Evolutionary conservation across 768 basidiomycete genomes (phyloP).

Genomic region (Tylopilus vinaceipallidus): DNA sequence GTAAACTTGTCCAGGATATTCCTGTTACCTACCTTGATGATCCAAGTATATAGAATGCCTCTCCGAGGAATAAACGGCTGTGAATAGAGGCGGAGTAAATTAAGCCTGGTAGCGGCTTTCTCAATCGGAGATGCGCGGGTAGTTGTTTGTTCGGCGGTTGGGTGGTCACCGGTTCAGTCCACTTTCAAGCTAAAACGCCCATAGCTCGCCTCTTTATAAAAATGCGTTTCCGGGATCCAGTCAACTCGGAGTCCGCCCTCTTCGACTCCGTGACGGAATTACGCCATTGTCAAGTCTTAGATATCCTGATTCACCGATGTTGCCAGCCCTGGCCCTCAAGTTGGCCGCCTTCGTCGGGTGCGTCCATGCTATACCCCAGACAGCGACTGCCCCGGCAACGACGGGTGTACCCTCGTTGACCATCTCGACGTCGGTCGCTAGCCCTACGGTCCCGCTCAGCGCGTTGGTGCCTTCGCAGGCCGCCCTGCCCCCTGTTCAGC

Average conservation of each 20-base stretch:
- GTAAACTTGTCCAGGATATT: no score
- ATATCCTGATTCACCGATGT: no score
- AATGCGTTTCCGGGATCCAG: no score
- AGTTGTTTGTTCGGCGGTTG: no score
- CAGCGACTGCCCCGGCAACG: slow-evolving; percentile 11
- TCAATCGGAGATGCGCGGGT: background rate
- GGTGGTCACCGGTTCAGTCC: no score
- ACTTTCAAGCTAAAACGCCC: background rate
- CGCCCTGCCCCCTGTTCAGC: slow-evolving; percentile 62
- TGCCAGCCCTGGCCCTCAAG: slow-evolving; percentile 13
- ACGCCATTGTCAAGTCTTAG: no score
- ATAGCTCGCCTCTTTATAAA: background rate
- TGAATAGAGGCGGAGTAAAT: no score
- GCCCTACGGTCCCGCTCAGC: slow-evolving; percentile 53
- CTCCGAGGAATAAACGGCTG: background rate
- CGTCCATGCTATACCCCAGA: slow-evolving; percentile 18
- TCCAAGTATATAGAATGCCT: background rate
- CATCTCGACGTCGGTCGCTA: slow-evolving; percentile 61
- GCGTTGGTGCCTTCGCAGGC: slow-evolving; percentile 63
- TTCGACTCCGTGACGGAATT: no score
- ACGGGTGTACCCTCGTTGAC: slow-evolving; percentile 36
- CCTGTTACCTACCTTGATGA: no score
- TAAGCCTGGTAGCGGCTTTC: background rate
- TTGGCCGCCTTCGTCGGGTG: slow-evolving; percentile 14
- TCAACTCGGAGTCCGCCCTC: no score